Conservation (phyloP, 306 rosid species). For the Trichosanthes cucumerina region DNA sequence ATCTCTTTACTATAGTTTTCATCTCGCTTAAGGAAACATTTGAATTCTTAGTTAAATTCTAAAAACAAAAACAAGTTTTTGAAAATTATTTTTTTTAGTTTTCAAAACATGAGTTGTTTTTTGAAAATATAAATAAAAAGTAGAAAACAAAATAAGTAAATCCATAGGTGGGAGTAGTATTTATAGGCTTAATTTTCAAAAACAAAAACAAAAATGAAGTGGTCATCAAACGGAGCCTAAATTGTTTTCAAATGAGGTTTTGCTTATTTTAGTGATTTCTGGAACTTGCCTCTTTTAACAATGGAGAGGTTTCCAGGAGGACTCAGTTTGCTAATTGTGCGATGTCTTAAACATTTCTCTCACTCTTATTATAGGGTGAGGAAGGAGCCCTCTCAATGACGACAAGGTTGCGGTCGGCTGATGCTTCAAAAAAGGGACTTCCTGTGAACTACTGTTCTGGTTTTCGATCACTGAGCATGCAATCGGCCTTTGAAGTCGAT, state of each 20-base stretch:
- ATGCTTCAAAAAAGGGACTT: conserved; percentile 52
- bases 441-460: conserved; percentile 97
- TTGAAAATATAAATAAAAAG: too few species aligned
- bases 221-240: too few species aligned
- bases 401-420: conserved; percentile 58
- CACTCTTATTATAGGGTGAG: conserved; percentile 57
- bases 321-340: neutral
- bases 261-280: neutral
- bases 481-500: conserved; percentile 43
- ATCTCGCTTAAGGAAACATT: too few species aligned
- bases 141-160: too few species aligned
- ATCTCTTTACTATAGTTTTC: too few species aligned
- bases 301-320: neutral
- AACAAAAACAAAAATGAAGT: too few species aligned
- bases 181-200: too few species aligned
- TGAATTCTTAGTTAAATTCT: too few species aligned
- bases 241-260: neutral
- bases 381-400: conserved; percentile 98
- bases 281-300: neutral
- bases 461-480: conserved; percentile 40
- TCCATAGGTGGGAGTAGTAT: too few species aligned
- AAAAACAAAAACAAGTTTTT: too few species aligned
- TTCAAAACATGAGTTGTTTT: too few species aligned
- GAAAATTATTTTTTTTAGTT: too few species aligned
- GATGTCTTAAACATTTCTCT: neutral